Conservation (phyloP, 352 stramenopile genomes). For the Globisporangium iwayamae region DNA sequence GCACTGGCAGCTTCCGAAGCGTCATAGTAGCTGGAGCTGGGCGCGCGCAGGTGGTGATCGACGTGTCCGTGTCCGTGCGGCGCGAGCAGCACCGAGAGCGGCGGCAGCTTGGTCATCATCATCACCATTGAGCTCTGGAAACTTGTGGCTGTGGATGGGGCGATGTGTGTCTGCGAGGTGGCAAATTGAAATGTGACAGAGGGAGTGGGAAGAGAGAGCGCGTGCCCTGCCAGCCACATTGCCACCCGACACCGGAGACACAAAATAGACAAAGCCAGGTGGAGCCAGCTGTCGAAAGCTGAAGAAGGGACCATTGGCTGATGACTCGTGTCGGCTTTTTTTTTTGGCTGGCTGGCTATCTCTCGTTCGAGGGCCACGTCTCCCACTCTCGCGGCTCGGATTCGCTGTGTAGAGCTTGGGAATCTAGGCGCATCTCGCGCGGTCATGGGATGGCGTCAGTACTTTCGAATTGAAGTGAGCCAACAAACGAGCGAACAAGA, state of each 20-base stretch:
- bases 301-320: no score
- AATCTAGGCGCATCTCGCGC: not conserved
- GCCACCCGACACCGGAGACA: not conserved
- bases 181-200: constrained; percentile 14
- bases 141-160: not conserved
- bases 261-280: not conserved
- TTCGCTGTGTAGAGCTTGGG: not conserved
- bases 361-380: no score
- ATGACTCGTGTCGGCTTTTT: no score
- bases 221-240: not conserved
- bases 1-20: no score
- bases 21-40: not conserved
- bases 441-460: not conserved
- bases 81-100: constrained; percentile 17
- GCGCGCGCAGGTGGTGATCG: not conserved
- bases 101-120: constrained; percentile 13
- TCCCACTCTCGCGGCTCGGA: not conserved
- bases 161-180: not conserved
- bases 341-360: no score
- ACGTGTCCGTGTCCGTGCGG: constrained; percentile 1
- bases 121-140: not conserved
- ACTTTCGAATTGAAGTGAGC: not conserved
- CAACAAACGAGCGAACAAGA: not conserved
- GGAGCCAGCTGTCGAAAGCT: not conserved
- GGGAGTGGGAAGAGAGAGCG: not conserved